Evolutionary conservation across 768 basidiomycete species (phyloP).

Genomic region (Trametes gibbosa): DNA sequence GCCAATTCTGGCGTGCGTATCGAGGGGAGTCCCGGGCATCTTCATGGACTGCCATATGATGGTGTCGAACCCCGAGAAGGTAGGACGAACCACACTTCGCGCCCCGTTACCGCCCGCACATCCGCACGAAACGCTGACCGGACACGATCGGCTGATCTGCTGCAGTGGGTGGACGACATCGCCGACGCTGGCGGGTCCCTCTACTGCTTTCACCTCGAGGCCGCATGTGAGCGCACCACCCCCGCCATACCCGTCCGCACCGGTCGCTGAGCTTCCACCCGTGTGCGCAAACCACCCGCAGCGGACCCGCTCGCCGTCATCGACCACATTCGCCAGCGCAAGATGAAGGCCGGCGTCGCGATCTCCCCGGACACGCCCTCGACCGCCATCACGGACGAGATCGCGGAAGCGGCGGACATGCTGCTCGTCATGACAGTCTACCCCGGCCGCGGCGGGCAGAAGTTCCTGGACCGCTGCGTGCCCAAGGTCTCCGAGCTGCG

Average conservation of each 20-base stretch:
- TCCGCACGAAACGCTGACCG: not conserved
- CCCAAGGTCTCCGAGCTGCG: conserved; percentile 92
- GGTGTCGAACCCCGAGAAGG: conserved; percentile 92
- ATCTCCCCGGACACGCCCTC: conserved; percentile 96
- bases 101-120: not conserved
- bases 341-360: conserved; percentile 94
- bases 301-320: conserved; percentile 79
- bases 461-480: conserved; percentile 90
- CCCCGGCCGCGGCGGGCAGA: conserved; percentile 94
- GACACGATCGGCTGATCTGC: not conserved
- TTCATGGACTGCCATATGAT: conserved; percentile 99
- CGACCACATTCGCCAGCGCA: conserved; percentile 69
- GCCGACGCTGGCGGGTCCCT: conserved; percentile 93
- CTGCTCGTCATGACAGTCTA: conserved; percentile 98
- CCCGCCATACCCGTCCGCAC: not conserved
- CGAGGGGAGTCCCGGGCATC: conserved; percentile 86
- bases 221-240: conserved; percentile 59
- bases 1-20: conserved; percentile 82
- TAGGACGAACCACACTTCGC: conserved; percentile 27
- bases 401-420: conserved; percentile 88
- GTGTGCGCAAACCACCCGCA: conserved; percentile 24
- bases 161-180: conserved; percentile 93
- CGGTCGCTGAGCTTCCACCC: not conserved
- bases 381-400: conserved; percentile 78
- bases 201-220: conserved; percentile 97